These are phyloP conservation scores for Primulina tabacum DNA, from an alignment of 257 asterid species.

Conservation along the genomic window DNA sequence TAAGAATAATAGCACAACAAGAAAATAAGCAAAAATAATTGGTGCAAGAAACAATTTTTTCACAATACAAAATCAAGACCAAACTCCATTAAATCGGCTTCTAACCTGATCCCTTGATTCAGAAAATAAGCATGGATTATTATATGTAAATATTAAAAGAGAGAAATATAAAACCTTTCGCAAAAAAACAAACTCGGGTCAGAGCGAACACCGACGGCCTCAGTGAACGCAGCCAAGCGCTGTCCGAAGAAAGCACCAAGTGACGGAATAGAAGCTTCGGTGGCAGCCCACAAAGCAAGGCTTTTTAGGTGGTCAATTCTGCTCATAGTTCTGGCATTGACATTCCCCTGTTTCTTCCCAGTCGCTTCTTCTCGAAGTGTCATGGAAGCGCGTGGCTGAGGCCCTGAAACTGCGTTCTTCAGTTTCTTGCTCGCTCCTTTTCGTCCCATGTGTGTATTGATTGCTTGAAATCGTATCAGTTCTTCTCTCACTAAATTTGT, in stretches of 20 bases:
- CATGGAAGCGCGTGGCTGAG: slow-evolving; percentile 26
- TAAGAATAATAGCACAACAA: too few species aligned
- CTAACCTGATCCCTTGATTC: too few species aligned
- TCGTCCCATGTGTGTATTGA: not conserved
- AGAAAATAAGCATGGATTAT: too few species aligned
- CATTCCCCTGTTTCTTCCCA: slow-evolving; percentile 45
- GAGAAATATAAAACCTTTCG: slow-evolving; percentile 47
- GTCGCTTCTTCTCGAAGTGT: slow-evolving; percentile 46
- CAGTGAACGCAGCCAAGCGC: slow-evolving; percentile 56
- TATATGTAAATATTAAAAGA: not conserved
- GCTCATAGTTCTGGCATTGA: slow-evolving; percentile 56
- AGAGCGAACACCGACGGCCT: slow-evolving; percentile 49
- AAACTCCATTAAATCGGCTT: too few species aligned
- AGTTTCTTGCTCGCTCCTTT: not conserved
- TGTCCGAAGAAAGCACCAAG: slow-evolving; percentile 66
- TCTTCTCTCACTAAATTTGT: not conserved
- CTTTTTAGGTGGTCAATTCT: slow-evolving; percentile 59
- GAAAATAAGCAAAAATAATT: not conserved
- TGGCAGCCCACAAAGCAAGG: slow-evolving; percentile 57
- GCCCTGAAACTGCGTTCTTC: not conserved
- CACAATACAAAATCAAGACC: not conserved
- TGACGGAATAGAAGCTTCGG: slow-evolving; percentile 45
- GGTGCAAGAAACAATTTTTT: not conserved
- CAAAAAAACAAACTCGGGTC: slow-evolving; percentile 58
- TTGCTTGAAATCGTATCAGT: not conserved